Evolutionary conservation across 257 asterid genomes (phyloP), one percentile per base, ranked within the genome.

Genomic region (Solanum appendiculatum): DNA sequence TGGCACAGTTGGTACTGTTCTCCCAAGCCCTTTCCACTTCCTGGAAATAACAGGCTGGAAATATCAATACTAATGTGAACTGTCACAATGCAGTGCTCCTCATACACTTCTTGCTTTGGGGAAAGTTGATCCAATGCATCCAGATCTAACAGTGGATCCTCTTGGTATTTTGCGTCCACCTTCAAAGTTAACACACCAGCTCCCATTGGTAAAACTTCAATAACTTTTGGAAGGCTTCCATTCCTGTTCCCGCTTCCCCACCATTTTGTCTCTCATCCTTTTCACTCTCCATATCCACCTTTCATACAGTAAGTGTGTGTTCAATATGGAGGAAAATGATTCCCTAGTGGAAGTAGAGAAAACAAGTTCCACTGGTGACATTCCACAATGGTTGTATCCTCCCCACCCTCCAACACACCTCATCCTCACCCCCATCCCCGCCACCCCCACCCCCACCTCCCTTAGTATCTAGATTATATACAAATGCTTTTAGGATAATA

Each of bases 71-170:
- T 80, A 20, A 80, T 23, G 42, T 80, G 66, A 48, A 80, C n/a
- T 80, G 66, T 80, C 60, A 29, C 39, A 86, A 56, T 91, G 88
- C 94, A 97, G 99, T 93, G 98, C 99, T 85, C 98, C 99, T 69
- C 99, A 96, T 90, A 88, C 95, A 56, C 99, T 97, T 86, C 98
- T 97, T 91, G 99, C 98, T 68, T 90, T 96, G 98, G 99, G 99
- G 46, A 95, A 95, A 90, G 98, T 97, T 80, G 99, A 97, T 89
- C 98, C 92, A 54, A 92, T 89, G 92, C 98, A 97, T 91, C 94
- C 93, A 51, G 99, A 97, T 91, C 92, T 96, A 74, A 91, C 92
- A 36, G 87, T 91, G 34, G 99, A 97, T 86, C 99, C 99, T 89
- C 94, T 96, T 82, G 95, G 96, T 78, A 94, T 97, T 89, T 93